These are phyloP conservation scores for Jaapia argillacea DNA, from an alignment of 768 basidiomycete genomes.

Conservation along the genomic window DNA sequence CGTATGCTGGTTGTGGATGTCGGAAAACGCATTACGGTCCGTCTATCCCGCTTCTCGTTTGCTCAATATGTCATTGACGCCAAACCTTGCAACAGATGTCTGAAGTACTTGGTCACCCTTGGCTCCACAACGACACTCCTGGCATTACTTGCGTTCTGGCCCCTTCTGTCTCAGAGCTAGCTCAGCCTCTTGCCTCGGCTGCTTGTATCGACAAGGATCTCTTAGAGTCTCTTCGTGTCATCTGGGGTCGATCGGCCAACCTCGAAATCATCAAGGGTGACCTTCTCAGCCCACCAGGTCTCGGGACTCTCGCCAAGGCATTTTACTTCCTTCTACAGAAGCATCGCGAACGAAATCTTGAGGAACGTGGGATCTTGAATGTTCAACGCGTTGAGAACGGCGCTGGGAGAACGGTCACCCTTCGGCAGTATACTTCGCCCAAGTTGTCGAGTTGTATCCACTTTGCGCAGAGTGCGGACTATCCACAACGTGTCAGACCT, in stretches of 20 bases:
- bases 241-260: constrained; percentile 74
- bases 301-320: constrained; percentile 72
- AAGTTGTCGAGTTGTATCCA: too few species aligned
- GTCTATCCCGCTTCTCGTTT: constrained; percentile 14
- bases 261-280: constrained; percentile 48
- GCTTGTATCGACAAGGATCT: constrained; percentile 69
- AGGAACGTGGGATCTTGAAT: constrained; percentile 41
- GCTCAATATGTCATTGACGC: constrained; percentile 1
- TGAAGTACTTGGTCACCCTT: constrained; percentile 80
- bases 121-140: constrained; percentile 49
- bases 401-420: constrained; percentile 23
- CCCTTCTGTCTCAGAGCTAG: constrained; percentile 37
- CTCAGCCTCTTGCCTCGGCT: constrained; percentile 57
- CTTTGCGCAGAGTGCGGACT: too few species aligned
- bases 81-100: constrained; percentile 48
- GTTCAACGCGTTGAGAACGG: constrained; percentile 21
- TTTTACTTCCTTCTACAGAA: constrained; percentile 79
- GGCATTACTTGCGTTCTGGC: constrained; percentile 35
- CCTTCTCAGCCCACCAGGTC: constrained; percentile 57
- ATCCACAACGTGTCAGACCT: background rate
- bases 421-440: constrained; percentile 32
- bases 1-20: constrained; percentile 89
- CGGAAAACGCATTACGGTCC: constrained; percentile 66
- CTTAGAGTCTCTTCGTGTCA: constrained; percentile 66
- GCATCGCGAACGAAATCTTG: constrained; percentile 58